phyloP scores from a whole-genome alignment of 768 basidiomycete genomes.

The Boletus barrowsii region DNA sequence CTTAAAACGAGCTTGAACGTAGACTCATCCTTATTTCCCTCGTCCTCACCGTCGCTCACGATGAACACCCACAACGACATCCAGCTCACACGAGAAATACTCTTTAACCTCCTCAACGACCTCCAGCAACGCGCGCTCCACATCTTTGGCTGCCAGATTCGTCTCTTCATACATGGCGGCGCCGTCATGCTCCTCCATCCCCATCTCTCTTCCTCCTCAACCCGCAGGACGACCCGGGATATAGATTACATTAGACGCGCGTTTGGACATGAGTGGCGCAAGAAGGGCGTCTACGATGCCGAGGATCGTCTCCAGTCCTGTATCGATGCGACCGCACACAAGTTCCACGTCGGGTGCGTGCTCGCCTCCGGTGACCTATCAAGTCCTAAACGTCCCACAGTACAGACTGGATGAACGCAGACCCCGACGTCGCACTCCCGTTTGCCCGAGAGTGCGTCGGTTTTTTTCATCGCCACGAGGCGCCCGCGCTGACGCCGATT shows the following conservation, averaged over 20 bases:
- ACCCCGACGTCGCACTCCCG: slow-evolving; percentile 69
- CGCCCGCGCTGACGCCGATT: slow-evolving; percentile 4
- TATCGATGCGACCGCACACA: slow-evolving; percentile 51
- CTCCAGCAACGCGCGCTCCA: slow-evolving; percentile 48
- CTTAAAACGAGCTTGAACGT: not conserved
- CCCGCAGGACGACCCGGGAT: slow-evolving; percentile 57
- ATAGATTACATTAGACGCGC: slow-evolving; percentile 66
- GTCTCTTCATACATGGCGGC: slow-evolving; percentile 68
- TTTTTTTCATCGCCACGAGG: not conserved
- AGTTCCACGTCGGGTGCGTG: slow-evolving; percentile 45
- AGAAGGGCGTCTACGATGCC: slow-evolving; percentile 49
- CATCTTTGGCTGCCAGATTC: slow-evolving; percentile 50
- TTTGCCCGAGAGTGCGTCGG: slow-evolving; percentile 56
- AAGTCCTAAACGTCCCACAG: slow-evolving; percentile 11
- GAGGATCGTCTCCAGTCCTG: slow-evolving; percentile 53
- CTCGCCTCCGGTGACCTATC: not conserved
- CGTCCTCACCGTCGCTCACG: not conserved
- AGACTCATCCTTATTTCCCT: no score
- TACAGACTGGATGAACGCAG: slow-evolving; percentile 74
- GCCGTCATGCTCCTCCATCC: slow-evolving; percentile 72
- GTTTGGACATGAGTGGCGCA: slow-evolving; percentile 53
- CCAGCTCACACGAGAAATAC: slow-evolving; percentile 30
- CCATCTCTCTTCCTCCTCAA: slow-evolving; percentile 35
- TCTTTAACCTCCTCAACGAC: slow-evolving; percentile 46
- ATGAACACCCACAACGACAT: slow-evolving; percentile 36